These are phyloP conservation scores for Cladosporium oxysporum DNA, from an alignment of 2,329 filamentous ascomycete species.

Conservation along the genomic window DNA sequence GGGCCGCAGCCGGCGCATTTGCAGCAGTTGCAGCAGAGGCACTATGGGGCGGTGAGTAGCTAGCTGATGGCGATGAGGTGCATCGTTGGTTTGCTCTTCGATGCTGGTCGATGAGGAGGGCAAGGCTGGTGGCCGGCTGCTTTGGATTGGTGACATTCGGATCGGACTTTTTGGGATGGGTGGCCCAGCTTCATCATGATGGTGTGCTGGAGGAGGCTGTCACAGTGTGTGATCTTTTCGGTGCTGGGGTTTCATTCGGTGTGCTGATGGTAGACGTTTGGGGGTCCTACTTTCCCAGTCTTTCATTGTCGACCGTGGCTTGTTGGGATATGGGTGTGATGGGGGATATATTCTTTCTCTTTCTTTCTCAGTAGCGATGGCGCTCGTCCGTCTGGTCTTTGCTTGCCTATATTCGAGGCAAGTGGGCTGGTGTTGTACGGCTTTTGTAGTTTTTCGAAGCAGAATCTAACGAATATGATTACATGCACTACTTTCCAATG, in stretches of 20 bases:
- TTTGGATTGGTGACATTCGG: not conserved
- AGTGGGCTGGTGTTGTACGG: not conserved
- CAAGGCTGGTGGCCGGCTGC: not conserved
- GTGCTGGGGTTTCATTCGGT: not conserved
- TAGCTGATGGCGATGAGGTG: not conserved
- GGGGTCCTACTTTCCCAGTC: not conserved
- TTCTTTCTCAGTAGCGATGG: not conserved
- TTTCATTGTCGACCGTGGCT: not conserved
- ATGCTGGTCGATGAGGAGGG: not conserved
- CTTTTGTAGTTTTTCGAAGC: not conserved
- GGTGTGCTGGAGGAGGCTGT: not conserved
- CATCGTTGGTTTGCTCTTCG: not conserved
- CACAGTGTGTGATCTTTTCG: not conserved
- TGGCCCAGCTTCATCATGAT: not conserved
- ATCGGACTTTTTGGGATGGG: not conserved
- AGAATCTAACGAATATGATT: not conserved
- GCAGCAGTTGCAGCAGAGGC: conserved; percentile 29
- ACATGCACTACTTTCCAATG: not conserved
- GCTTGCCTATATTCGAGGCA: not conserved
- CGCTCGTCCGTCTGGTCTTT: not conserved
- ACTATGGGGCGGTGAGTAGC: conserved; percentile 21
- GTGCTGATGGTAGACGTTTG: not conserved
- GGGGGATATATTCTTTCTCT: not conserved
- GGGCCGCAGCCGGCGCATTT: conserved; percentile 27
- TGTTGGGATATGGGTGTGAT: not conserved